Evolutionary conservation across 2,329 filamentous ascomycete genomes (phyloP).

Genomic region (Paracamarosporium sp.): DNA sequence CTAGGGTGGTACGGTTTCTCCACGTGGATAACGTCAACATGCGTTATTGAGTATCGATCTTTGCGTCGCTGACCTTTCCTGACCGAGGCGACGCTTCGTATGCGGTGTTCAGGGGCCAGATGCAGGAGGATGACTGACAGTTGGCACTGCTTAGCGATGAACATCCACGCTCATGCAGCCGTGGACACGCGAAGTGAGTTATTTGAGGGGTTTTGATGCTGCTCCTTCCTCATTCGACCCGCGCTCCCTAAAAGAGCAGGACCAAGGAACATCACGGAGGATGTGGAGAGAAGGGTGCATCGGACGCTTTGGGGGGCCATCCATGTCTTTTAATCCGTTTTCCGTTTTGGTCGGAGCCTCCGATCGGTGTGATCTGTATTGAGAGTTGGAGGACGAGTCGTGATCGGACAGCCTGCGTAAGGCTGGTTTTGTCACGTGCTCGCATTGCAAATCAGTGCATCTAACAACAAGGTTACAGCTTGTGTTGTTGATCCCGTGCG

Average conservation of each 20-base stretch:
- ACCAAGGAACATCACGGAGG: conserved; percentile 5
- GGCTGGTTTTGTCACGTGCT: background rate
- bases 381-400: background rate
- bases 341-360: background rate
- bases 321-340: background rate
- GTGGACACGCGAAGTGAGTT: conserved; percentile 10
- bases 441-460: no score
- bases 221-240: conserved; percentile 16
- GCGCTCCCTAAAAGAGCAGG: conserved; percentile 18
- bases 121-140: background rate
- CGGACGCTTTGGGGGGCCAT: conserved; percentile 63
- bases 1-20: background rate
- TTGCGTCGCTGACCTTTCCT: background rate
- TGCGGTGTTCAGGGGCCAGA: conserved; percentile 11
- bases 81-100: background rate
- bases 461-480: no score
- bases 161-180: conserved; percentile 1
- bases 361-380: background rate
- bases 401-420: background rate
- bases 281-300: conserved; percentile 16
- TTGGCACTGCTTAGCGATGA: background rate
- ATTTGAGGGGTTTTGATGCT: background rate
- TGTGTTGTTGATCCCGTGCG: no score
- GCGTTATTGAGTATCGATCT: background rate
- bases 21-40: background rate